Evolutionary conservation across 148 eudicot species (phyloP), one percentile per base, ranked within the genome.

Genomic region (Vaccinium vitisidaea): DNA sequence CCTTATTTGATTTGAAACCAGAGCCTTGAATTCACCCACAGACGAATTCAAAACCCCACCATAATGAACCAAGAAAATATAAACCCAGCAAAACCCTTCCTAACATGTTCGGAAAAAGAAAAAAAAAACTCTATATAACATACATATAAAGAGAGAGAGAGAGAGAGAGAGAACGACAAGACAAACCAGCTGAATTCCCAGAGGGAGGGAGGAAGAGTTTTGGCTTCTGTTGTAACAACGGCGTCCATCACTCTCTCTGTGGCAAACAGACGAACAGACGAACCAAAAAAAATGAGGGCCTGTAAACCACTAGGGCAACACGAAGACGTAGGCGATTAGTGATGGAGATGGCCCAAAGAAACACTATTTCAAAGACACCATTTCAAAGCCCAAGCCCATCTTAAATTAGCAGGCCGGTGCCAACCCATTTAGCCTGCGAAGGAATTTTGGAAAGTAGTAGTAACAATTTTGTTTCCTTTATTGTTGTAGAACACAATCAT

Each of bases 181-280:
- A 18, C 13, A 2, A 36, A 71, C 76, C 76, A 71, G 76, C 76
- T 71, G 76, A 71, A 71, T 13, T 71, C 76, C 76, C 76, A 71
- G 9, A 32, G 48, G 48, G n/a, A 6, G 76, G 48, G n/a, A 32
- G 49, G 48, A 32, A 71, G 48, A 36, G 48, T 71, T 71, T 71
- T 32, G 48, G 19, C 46, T 13, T 71, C 48, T 12, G 76, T 71
- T 30, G 48, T 32, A 32, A 16, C 76, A 71, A 71, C 2, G 48
- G 76, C 43, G 43, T 71, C 76, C 76, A 71, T 71, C 46, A 0
- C 46, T 71, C 76, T 15, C 73, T 25, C 73, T 0, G 12, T 11
- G 15, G 73, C 73, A 67, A 25, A 1, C 73, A 67, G 36, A 25
- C 32, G 43, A 11, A 30, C 73, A 67, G 32, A 67, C 32, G 16